These are phyloP conservation scores for Chaetomium sp. DNA, from an alignment of 2,329 filamentous ascomycete species.

Conservation along the genomic window DNA sequence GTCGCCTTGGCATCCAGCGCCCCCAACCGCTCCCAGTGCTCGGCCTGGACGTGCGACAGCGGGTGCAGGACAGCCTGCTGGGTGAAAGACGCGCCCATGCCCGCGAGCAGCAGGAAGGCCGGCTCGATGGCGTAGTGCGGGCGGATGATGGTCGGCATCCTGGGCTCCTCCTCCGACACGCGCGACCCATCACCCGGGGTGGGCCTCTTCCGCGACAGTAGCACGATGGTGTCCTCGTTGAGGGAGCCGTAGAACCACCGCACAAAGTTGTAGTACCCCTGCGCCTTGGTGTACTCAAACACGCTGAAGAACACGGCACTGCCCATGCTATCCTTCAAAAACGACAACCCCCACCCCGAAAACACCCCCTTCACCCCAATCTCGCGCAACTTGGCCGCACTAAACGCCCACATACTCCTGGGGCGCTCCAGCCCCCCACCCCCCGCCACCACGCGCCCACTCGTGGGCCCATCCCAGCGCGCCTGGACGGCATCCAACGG, in stretches of 20 bases:
- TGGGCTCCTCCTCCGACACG: constrained; percentile 9
- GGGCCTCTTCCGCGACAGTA: constrained; percentile 52
- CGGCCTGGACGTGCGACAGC: constrained; percentile 68
- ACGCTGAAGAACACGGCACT: constrained; percentile 72
- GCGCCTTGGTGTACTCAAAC: constrained; percentile 76
- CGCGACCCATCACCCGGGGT: constrained; percentile 29
- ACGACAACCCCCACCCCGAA: constrained; percentile 69
- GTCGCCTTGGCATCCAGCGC: constrained; percentile 66
- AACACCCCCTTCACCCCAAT: constrained; percentile 74
- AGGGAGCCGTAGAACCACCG: constrained; percentile 68
- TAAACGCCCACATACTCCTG: constrained; percentile 74
- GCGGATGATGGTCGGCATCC: constrained; percentile 56
- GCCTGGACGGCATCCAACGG: constrained; percentile 76
- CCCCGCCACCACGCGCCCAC: constrained; percentile 32
- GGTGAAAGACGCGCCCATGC: constrained; percentile 66
- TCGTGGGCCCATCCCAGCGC: constrained; percentile 57
- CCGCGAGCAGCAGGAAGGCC: constrained; percentile 68
- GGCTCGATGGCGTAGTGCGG: constrained; percentile 78
- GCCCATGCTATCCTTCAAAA: constrained; percentile 70
- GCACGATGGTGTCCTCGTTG: constrained; percentile 53
- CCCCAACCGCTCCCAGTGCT: constrained; percentile 73
- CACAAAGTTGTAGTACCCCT: constrained; percentile 72
- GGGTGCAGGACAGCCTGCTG: constrained; percentile 74
- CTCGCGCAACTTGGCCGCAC: constrained; percentile 65
- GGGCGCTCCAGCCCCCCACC: constrained; percentile 37